Evolutionary conservation across 768 basidiomycete species (phyloP).

Genomic region (Leccinum barrowsii): DNA sequence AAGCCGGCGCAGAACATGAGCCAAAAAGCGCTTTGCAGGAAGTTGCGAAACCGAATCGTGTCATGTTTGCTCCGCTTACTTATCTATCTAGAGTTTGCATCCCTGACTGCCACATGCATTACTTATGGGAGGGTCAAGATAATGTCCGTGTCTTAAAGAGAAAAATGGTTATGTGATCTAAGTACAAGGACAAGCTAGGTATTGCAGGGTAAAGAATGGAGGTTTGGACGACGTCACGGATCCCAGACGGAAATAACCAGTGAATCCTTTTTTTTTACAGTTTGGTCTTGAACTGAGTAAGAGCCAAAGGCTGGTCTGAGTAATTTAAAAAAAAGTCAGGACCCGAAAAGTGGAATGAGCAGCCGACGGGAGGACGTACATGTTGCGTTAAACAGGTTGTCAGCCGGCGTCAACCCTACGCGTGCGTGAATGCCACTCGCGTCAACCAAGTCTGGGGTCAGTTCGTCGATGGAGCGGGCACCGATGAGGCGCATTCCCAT

Average conservation of each 20-base stretch:
- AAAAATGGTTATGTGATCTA: not conserved
- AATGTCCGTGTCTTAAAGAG: not conserved
- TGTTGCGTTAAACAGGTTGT: constrained; percentile 30
- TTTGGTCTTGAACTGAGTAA: constrained; percentile 26
- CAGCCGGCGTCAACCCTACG: constrained; percentile 25
- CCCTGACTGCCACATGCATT: not conserved
- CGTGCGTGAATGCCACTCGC: constrained; percentile 40
- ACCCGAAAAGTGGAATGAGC: not conserved
- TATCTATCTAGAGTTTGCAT: not conserved
- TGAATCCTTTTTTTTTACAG: constrained; percentile 1
- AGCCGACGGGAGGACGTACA: constrained; percentile 25
- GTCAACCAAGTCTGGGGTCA: constrained; percentile 85
- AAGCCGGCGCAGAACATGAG: not conserved
- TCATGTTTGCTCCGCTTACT: not conserved
- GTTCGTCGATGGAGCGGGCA: constrained; percentile 69
- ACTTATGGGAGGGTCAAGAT: not conserved
- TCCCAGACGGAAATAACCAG: not conserved
- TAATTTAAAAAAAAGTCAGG: not conserved
- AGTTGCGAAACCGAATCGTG: not conserved
- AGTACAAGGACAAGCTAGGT: not conserved
- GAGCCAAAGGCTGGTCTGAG: constrained; percentile 29
- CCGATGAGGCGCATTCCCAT: constrained; percentile 96
- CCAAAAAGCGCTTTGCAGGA: not conserved
- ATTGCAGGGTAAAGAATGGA: not conserved
- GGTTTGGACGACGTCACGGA: not conserved